Evolutionary conservation across 1,284 basidiomycete species (phyloP), one percentile per base, ranked within the genome.

Genomic region (Ceratobasidium sp.): DNA sequence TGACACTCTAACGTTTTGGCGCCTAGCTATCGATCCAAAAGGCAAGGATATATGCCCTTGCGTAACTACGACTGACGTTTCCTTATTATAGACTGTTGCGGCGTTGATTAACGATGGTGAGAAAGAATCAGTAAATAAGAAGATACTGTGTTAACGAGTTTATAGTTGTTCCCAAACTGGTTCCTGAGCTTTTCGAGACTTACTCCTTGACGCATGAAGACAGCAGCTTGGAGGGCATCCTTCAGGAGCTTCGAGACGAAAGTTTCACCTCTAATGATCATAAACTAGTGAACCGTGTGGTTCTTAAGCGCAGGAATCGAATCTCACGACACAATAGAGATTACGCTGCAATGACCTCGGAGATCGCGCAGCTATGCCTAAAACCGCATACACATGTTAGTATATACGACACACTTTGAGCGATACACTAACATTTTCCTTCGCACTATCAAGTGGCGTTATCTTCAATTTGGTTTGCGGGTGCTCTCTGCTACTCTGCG

Each of bases 1-100:
- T 45, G 20, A 50, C 53, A 71, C 22, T 76, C 50, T 71, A 35
- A 57, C 27, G n/a, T 72, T 5, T 68, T 70, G 38, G 64, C 49
- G 68, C 72, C 5, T 73, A 92, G 91, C 91, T 95, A 22, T 96
- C 94, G 0, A 87, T 98, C 29, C 96, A 98, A 79, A 92, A 95
- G 75, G 80, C 98, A 8, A 95, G 15, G 38, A 42, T 49, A 13
- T 15, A 2, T 10, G 8, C 6, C 43, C 25, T 12, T 4, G 25
- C 15, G 13, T 25, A 17, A 32, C 17, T 25, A 13, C 31, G 1
- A 29, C 60, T 64, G 31, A 64, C 2, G 12, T n/a, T 29, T 25
- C 13, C 20, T 35, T 8, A 10, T n/a, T n/a, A 20, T 25, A 64
- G 60, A 38, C 49, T 2, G 49, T 64, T 32, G 60, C 47, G 22